Evolutionary conservation across 2,329 filamentous ascomycete species (phyloP).

Genomic region (Phialemoniopsis sp.): DNA sequence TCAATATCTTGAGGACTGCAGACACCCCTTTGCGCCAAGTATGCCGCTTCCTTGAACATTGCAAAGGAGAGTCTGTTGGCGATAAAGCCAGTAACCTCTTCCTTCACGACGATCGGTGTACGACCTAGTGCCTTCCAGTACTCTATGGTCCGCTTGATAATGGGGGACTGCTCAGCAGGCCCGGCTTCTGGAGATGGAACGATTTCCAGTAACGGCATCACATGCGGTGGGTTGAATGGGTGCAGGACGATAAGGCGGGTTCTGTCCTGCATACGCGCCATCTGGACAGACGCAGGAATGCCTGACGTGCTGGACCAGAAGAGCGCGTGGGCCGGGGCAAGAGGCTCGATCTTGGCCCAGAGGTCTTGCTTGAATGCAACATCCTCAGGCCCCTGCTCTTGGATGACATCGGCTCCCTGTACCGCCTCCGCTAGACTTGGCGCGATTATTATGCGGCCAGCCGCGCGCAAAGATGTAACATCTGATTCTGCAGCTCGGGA

Average conservation of each 20-base stretch:
- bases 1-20: neutral
- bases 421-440: constrained; percentile 2
- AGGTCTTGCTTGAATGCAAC: constrained; percentile 31
- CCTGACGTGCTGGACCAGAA: constrained; percentile 34
- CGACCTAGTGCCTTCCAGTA: constrained; percentile 36
- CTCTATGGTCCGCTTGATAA: constrained; percentile 19
- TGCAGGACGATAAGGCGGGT: constrained; percentile 35
- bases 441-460: too few species aligned
- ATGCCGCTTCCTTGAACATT: constrained; percentile 27
- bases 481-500: too few species aligned
- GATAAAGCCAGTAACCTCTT: constrained; percentile 35
- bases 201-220: constrained; percentile 42
- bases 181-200: constrained; percentile 28
- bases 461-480: too few species aligned
- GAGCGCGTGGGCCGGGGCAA: constrained; percentile 22
- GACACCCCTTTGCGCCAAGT: constrained; percentile 21
- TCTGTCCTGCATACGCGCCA: constrained; percentile 18
- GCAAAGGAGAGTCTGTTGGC: constrained; percentile 39
- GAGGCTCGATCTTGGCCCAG: constrained; percentile 24
- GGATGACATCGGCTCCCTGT: neutral
- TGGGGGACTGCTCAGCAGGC: neutral
- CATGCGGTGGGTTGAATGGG: constrained; percentile 43
- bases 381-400: constrained; percentile 25
- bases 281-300: constrained; percentile 13
- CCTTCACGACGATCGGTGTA: constrained; percentile 29